Evolutionary conservation across 495 filamentous ascomycete species (phyloP).

Genomic region (Xanthoparmelia taractica): DNA sequence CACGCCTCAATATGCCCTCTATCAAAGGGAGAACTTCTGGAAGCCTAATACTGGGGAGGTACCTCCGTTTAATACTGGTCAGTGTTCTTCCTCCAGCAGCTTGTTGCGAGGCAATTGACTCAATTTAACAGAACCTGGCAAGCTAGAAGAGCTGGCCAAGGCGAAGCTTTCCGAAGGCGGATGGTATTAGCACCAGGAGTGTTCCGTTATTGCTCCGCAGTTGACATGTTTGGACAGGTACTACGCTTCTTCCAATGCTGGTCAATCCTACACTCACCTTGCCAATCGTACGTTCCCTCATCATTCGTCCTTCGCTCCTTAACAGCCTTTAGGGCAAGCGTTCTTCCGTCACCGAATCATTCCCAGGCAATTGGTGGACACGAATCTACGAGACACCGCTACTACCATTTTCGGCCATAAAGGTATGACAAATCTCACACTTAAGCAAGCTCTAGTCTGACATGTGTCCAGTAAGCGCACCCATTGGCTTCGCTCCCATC

Average conservation of each 20-base stretch:
- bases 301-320: neutral
- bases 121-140: constrained; percentile 40
- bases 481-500: constrained; percentile 55
- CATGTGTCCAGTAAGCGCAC: constrained; percentile 22
- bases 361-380: constrained; percentile 55
- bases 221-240: constrained; percentile 29
- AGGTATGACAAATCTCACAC: constrained; percentile 1
- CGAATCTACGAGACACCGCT: constrained; percentile 48
- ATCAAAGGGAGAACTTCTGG: constrained; percentile 57
- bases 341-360: constrained; percentile 63
- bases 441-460: neutral
- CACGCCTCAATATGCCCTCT: constrained; percentile 54
- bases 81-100: neutral
- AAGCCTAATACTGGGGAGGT: constrained; percentile 48
- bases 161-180: constrained; percentile 46
- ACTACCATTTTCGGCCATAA: constrained; percentile 56
- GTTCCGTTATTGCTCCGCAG: neutral
- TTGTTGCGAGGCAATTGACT: neutral
- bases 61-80: constrained; percentile 50
- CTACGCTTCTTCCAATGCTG: constrained; percentile 61
- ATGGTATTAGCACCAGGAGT: constrained; percentile 31
- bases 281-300: constrained; percentile 44
- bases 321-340: constrained; percentile 35
- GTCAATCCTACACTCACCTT: constrained; percentile 56
- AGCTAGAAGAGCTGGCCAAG: constrained; percentile 51